phyloP scores from a whole-genome alignment of 2,329 filamentous ascomycete genomes.

The Fusarium cyanostomum region DNA sequence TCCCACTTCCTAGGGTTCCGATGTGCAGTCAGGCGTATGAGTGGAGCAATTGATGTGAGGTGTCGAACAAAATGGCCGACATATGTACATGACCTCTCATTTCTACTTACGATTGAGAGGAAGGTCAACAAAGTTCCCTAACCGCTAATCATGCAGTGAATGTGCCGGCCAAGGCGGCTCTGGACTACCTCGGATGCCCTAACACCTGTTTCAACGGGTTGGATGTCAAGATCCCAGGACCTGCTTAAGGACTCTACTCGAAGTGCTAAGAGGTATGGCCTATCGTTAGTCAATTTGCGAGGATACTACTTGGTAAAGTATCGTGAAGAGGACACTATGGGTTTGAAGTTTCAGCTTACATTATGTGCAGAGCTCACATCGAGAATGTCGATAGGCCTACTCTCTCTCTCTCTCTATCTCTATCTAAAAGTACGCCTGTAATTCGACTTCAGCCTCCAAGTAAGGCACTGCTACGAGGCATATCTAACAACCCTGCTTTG shows the following conservation, averaged over 20 bases:
- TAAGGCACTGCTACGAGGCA: no score
- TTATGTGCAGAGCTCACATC: background rate
- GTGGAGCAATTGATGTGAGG: constrained; percentile 17
- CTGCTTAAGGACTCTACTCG: constrained; percentile 3
- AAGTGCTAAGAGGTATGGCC: background rate
- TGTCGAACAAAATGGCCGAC: constrained; percentile 1
- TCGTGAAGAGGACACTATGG: background rate
- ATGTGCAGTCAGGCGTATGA: constrained; percentile 15
- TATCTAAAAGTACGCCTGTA: no score
- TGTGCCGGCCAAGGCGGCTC: background rate
- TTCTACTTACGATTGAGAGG: background rate
- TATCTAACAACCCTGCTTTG: no score
- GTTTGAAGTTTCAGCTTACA: background rate
- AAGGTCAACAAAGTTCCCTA: background rate
- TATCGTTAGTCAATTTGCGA: background rate
- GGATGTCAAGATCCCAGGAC: constrained; percentile 1
- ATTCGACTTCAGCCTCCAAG: no score
- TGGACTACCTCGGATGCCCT: background rate
- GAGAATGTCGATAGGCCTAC: no score
- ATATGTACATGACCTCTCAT: background rate
- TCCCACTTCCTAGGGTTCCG: constrained; percentile 11
- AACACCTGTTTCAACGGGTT: constrained; percentile 7
- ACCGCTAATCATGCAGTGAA: constrained; percentile 1
- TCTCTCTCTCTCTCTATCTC: no score
- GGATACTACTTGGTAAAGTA: background rate